Percentiles rank a stretch among this genome's conserved stretches.
phyloP scores from a whole-genome alignment of 768 basidiomycete species.

The Amanita pallidorosea region DNA sequence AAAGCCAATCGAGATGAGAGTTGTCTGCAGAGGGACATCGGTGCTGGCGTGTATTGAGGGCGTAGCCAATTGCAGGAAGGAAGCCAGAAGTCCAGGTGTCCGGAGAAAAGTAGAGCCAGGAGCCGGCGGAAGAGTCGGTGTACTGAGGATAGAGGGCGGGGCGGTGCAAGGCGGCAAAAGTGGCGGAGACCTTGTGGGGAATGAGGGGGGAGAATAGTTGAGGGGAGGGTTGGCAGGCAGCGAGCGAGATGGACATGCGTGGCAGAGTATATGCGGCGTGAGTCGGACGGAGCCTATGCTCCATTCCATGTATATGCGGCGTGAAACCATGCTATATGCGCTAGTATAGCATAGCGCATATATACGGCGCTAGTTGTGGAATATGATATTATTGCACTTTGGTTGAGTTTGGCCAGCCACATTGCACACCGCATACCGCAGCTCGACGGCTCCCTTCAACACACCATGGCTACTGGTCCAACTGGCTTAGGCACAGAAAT shows the following conservation, averaged over 20 bases:
- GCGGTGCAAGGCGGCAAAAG: constrained; percentile 31
- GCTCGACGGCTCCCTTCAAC: constrained; percentile 8
- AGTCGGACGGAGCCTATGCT: too few relatives aligned
- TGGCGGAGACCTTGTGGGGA: constrained; percentile 47
- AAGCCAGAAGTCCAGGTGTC: constrained; percentile 64
- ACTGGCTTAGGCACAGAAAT: constrained; percentile 74
- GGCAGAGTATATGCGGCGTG: background rate
- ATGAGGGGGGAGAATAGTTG: constrained; percentile 52
- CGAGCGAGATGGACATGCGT: background rate
- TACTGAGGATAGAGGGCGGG: constrained; percentile 49
- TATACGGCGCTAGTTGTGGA: too few relatives aligned
- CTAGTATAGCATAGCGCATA: too few relatives aligned
- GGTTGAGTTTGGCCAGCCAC: constrained; percentile 5
- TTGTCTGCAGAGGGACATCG: constrained; percentile 35
- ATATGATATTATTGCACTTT: too few relatives aligned
- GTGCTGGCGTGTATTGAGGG: constrained; percentile 38
- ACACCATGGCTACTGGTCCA: constrained; percentile 40
- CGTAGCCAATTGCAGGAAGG: constrained; percentile 52
- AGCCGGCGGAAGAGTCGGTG: constrained; percentile 34
- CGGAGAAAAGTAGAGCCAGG: constrained; percentile 42
- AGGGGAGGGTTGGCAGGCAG: background rate
- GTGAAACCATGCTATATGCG: background rate
- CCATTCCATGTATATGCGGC: background rate
- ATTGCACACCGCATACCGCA: constrained; percentile 11
- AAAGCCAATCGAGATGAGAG: constrained; percentile 45